Evolutionary conservation across 108 stramenopile genomes (phyloP).

Genomic region (Schizochytrium sp.): DNA sequence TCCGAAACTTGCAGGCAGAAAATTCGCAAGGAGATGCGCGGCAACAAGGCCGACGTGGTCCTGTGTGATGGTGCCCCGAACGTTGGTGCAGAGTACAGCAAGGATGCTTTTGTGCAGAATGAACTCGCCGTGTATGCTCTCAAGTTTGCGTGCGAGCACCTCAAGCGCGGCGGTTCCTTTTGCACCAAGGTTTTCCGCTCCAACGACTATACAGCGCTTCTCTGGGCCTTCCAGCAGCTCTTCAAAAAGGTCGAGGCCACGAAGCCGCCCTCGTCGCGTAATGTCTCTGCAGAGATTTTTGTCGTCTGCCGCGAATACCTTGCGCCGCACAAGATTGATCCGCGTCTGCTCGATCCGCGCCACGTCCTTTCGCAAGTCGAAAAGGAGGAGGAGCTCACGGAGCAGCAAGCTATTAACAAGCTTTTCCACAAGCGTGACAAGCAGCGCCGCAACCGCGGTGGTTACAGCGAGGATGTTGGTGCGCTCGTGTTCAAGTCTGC

Average conservation of each 20-base stretch:
- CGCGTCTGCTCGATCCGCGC: conserved; percentile 88
- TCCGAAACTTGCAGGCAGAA: conserved; percentile 82
- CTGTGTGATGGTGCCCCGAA: conserved; percentile 99
- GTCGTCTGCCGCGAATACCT: conserved; percentile 77
- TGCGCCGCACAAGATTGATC: conserved; percentile 80
- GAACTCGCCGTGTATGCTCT: conserved; percentile 87
- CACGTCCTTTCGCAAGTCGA: conserved; percentile 81
- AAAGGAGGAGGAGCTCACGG: background rate
- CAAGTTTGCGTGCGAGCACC: conserved; percentile 86
- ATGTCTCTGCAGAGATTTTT: conserved; percentile 96
- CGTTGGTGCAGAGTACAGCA: conserved; percentile 85
- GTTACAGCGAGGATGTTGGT: conserved; percentile 83
- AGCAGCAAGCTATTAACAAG: conserved; percentile 39
- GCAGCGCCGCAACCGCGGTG: conserved; percentile 69
- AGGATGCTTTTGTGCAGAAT: conserved; percentile 96
- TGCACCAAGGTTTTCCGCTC: conserved; percentile 95
- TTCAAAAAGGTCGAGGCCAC: conserved; percentile 76
- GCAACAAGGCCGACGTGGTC: conserved; percentile 76
- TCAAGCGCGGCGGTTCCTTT: conserved; percentile 74
- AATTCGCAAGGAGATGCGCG: conserved; percentile 61
- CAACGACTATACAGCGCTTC: conserved; percentile 82
- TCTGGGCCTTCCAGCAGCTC: conserved; percentile 93
- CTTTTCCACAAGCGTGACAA: conserved; percentile 85
- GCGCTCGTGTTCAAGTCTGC: conserved; percentile 63
- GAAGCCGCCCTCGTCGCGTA: conserved; percentile 83